Base-by-base conservation (phyloP, 2,329 filamentous ascomycete species). In the Plectosphaerella sp. region DNA sequence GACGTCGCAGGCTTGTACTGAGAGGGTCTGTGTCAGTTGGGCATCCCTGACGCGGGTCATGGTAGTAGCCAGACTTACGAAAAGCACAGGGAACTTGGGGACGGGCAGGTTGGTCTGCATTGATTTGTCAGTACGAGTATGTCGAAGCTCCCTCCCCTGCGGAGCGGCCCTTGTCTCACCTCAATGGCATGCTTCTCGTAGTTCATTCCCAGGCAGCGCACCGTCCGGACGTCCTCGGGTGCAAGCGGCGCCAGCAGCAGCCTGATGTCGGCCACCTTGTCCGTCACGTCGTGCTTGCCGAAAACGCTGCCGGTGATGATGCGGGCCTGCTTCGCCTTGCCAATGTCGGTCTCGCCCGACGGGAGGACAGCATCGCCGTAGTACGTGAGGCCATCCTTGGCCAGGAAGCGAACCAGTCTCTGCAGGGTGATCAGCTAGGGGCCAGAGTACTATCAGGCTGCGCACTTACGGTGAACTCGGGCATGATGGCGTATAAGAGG, bases 351-450 rank as follows among this genome's bases (percentile, higher is more conserved):
- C 39, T 78, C 70, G 18, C 83, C 84, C 1, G 68, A 50, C 4
- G 85, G 83, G 18, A 90, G 77, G 52, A 91, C 82, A 54, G 88
- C 87, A 69, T 91, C 86, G 59, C 88, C 88, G 58, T 89, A 89
- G 68, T 89, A 87, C 36, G 80, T 78, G 52, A 76, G 75, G 64
- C 87, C 87, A 62, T 91, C 84, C 60, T 79, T 82, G 61, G 86
- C 83, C 9, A 89, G 78, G 70, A 91, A 91, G 50, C 88, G 84
- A 59, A 91, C 74, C 39, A 91, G 83, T 61, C 86, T 82, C 83
- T 89, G 61, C 35, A 28, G 50, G 48, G 36, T 43, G 28, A 47
- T 54, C 45, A 45, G 54, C 51, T 16, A 11, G 41, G 47, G 14
- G 10, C 14, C 36, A 18, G n/a, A 18, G 18, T 18, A 42, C 39